Base-by-base conservation (phyloP, 192 early-diverging fungal genomes). In the Phycomyces blakesleeanus region DNA sequence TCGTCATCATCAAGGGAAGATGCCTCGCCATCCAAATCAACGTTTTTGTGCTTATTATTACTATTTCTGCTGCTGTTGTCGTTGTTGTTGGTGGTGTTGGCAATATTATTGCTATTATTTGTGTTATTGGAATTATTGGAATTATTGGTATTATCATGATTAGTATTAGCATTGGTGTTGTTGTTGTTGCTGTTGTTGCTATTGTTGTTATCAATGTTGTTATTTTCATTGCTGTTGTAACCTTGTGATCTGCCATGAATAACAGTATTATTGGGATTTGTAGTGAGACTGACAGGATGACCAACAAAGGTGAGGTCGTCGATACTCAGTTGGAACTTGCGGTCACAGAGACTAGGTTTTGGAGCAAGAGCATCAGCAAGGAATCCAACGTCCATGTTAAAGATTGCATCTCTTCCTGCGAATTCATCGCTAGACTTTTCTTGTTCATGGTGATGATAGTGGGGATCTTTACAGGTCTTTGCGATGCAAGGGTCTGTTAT, bases 331-430 rank as follows among this genome's bases (percentile, higher is more conserved):
- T 94, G 91, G 71, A 98, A 98, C 52, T 87, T 80, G 50, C 81
- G 78, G 67, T 94, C 91, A 69, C 93, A 87, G 24, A 94, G 78
- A 24, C 85, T 76, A 18, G 83, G 76, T 75, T 89, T 92, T 9
- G 95, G 95, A 2, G 91, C 88, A n/a, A 97, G 82, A n/a, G 93
- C 61, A 61, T 94, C 87, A 9, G 92, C 90, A 26, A 95, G 82
- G 54, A 91, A 81, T 25, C 83, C 80, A 16, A 84, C 77, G 10
- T 94, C 86, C 59, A 91, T 89, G 52, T 91, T 88, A 55, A 84
- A 76, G 34, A 91, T 73, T 15, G 50, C 51, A 18, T 85, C 69
- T 22, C 53, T 18, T 8, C 53, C 39, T 37, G 49, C 60, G 44
- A 61, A 70, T 49, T 60, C 20, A 39, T 51, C 25, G 11, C 38